Percentiles rank a stretch among this genome's conserved stretches.
These are phyloP conservation scores for Candida labiduridarum DNA, from an alignment of 1,139 yeast genomes.

Conservation along the genomic window DNA sequence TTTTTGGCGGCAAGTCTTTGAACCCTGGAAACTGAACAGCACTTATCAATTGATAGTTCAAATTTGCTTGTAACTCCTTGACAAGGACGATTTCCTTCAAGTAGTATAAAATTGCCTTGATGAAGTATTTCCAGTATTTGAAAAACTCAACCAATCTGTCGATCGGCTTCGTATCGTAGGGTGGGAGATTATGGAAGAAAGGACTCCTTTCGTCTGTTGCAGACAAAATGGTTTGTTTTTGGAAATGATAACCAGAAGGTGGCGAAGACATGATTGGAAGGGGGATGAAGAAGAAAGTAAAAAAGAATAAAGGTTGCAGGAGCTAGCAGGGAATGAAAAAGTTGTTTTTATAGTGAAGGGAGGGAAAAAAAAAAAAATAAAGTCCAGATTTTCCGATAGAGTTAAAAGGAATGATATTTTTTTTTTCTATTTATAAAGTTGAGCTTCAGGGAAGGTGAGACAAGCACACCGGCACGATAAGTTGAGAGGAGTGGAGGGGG, in stretches of 20 bases:
- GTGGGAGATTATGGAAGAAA: conserved; percentile 42
- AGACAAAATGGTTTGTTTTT: conserved; percentile 39
- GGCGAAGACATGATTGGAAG: neutral
- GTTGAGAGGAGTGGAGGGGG: neutral
- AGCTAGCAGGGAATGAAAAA: neutral
- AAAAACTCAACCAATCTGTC: conserved; percentile 58
- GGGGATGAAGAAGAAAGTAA: neutral
- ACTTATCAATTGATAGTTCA: conserved; percentile 62
- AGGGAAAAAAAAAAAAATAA: neutral
- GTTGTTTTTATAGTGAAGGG: neutral
- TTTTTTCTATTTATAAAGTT: neutral
- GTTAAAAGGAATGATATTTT: neutral
- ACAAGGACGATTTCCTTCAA: conserved; percentile 64
- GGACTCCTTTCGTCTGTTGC: conserved; percentile 41
- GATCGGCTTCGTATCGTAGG: conserved; percentile 46
- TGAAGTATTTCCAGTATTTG: conserved; percentile 69
- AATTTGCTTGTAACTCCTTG: conserved; percentile 68
- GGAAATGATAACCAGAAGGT: conserved; percentile 16
- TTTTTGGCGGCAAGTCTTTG: conserved; percentile 34
- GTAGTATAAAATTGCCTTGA: conserved; percentile 63
- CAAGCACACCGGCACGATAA: too few relatives aligned
- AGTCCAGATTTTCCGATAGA: neutral
- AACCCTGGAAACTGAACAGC: conserved; percentile 60
- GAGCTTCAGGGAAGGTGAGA: neutral
- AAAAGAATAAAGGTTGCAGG: neutral